Conservation (phyloP, 352 stramenopile species). For the Pythium vanterpoolii region DNA sequence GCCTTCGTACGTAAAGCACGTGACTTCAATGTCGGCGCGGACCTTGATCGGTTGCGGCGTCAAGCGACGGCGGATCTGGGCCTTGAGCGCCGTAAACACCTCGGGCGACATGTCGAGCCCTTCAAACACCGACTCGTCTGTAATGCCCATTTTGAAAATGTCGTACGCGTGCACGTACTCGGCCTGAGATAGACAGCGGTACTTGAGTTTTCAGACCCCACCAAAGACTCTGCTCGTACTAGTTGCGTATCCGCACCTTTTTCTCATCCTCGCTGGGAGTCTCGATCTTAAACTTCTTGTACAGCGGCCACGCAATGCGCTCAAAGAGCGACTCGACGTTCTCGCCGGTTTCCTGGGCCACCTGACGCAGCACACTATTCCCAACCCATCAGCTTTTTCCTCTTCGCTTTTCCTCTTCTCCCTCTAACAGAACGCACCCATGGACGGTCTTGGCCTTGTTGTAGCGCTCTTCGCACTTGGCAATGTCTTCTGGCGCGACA, state of each 20-base stretch:
- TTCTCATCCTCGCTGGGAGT: conserved; percentile 69
- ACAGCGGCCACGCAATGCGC: conserved; percentile 97
- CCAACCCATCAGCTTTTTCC: conserved; percentile 38
- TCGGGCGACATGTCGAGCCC: conserved; percentile 88
- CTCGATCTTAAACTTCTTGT: conserved; percentile 95
- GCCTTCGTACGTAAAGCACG: conserved; percentile 99
- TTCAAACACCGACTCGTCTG: conserved; percentile 84
- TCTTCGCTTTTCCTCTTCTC: conserved; percentile 24
- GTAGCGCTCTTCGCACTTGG: conserved; percentile 98
- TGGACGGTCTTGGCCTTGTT: conserved; percentile 99
- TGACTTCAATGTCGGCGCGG: conserved; percentile 99
- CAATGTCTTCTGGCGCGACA: conserved; percentile 98
- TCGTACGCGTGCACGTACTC: conserved; percentile 98
- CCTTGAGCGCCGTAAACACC: conserved; percentile 90
- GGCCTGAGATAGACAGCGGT: conserved; percentile 25
- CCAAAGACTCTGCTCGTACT: background rate
- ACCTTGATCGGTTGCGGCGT: conserved; percentile 99
- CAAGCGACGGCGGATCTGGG: conserved; percentile 96
- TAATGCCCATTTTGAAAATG: conserved; percentile 98
- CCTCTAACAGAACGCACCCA: conserved; percentile 84
- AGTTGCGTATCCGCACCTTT: conserved; percentile 39
- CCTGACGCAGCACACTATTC: conserved; percentile 87
- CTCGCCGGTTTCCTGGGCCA: conserved; percentile 73
- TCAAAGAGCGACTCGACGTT: conserved; percentile 85
- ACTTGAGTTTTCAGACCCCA: background rate